Conservation (phyloP, 441 rosid species). For the Rhodomyrtus psidioides region DNA sequence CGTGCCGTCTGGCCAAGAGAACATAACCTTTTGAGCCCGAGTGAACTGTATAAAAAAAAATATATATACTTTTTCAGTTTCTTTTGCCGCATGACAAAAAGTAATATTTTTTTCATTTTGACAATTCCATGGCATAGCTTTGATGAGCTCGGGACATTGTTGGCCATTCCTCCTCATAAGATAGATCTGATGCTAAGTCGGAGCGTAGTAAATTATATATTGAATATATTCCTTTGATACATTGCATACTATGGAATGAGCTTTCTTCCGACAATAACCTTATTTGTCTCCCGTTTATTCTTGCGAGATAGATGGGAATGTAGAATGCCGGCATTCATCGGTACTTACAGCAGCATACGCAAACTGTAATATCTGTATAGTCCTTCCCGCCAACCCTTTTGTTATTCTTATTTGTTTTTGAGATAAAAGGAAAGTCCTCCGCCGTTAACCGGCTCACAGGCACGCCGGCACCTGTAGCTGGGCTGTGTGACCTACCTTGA, state of each 20-base stretch:
- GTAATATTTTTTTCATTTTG: not conserved
- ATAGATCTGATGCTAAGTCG: conserved; percentile 17
- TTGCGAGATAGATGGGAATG: not conserved
- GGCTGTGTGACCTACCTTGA: not conserved
- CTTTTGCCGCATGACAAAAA: not conserved
- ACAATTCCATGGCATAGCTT: conserved; percentile 35
- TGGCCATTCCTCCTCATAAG: conserved; percentile 92
- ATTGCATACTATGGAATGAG: not conserved
- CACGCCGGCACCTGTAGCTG: not conserved
- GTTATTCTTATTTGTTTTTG: not conserved
- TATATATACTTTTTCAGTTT: no score
- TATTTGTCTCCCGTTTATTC: not conserved
- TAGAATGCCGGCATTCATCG: not conserved
- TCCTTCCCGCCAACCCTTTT: not conserved
- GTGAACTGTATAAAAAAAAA: conserved; percentile 96
- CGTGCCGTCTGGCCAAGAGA: conserved; percentile 95
- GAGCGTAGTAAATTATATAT: not conserved
- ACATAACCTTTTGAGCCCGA: conserved; percentile 94
- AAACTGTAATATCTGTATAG: not conserved
- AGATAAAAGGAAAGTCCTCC: not conserved
- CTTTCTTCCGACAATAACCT: not conserved
- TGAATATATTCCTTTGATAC: not conserved
- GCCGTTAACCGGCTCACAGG: not conserved
- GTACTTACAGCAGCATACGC: not conserved
- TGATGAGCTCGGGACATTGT: conserved; percentile 92